phyloP scores from a whole-genome alignment of 768 basidiomycete genomes.

The Trichaptum fuscoviolaceum region DNA sequence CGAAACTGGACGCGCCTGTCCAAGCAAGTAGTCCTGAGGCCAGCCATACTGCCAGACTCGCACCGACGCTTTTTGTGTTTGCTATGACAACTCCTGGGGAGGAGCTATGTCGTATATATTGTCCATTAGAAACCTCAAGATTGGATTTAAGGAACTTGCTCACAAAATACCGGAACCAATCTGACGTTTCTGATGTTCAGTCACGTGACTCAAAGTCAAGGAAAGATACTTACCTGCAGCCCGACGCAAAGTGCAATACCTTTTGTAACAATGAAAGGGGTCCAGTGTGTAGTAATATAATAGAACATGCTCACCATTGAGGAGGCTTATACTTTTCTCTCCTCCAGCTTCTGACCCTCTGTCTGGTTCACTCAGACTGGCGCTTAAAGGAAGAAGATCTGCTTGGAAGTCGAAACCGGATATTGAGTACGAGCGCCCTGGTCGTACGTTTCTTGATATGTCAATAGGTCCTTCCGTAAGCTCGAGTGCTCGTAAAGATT shows the following conservation, averaged over 20 bases:
- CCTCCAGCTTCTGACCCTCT: conserved; percentile 37
- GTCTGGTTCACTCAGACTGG: conserved; percentile 71
- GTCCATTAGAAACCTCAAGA: conserved; percentile 3
- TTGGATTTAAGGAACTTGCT: conserved; percentile 19
- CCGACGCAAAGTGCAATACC: conserved; percentile 86
- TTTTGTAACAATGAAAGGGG: conserved; percentile 22
- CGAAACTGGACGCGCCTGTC: conserved; percentile 95
- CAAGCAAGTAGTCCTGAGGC: conserved; percentile 80
- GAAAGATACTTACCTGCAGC: conserved; percentile 49
- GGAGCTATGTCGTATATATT: conserved; percentile 45
- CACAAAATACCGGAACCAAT: conserved; percentile 95
- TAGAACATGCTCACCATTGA: conserved; percentile 56
- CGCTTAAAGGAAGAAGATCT: conserved; percentile 70
- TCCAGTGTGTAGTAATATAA: conserved; percentile 7
- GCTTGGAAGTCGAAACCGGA: conserved; percentile 76
- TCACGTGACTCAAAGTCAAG: background rate
- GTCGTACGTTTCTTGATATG: conserved; percentile 16
- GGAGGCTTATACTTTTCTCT: conserved; percentile 71
- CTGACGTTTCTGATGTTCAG: conserved; percentile 27
- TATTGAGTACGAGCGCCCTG: conserved; percentile 60
- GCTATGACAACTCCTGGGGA: conserved; percentile 90
- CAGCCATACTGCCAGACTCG: conserved; percentile 83
- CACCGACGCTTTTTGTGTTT: conserved; percentile 84
- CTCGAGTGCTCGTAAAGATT: conserved; percentile 76
- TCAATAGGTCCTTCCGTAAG: conserved; percentile 57